These are phyloP conservation scores for Macadamia tetraphylla DNA, from an alignment of 164 flowering plant genomes.

Conservation along the genomic window DNA sequence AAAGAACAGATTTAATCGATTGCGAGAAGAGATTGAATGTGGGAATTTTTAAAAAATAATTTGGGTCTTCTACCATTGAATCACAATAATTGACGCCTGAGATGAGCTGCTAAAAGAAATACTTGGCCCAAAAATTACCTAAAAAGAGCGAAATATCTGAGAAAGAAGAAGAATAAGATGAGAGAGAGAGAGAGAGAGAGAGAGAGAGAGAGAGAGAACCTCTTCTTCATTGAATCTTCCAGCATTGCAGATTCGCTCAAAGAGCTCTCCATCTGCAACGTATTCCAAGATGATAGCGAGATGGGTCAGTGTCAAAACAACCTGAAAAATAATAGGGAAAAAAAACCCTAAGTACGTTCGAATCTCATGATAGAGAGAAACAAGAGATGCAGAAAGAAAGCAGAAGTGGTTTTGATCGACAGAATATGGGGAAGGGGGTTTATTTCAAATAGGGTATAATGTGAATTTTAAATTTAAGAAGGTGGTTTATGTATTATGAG, in stretches of 20 bases:
- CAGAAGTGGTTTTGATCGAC: no score
- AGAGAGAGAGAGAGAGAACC: constrained; percentile 22
- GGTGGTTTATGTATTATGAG: no score
- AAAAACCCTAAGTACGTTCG: constrained; percentile 1
- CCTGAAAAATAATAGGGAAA: constrained; percentile 43
- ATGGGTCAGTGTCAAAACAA: constrained; percentile 76
- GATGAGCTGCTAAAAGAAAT: constrained; percentile 86
- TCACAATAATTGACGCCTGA: constrained; percentile 75
- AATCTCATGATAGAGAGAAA: no score
- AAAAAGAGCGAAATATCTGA: neutral
- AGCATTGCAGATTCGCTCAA: constrained; percentile 70
- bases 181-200: neutral
- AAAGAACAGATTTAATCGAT: neutral
- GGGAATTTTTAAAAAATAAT: no score
- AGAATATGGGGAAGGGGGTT: no score
- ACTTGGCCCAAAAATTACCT: constrained; percentile 55
- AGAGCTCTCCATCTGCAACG: constrained; percentile 88
- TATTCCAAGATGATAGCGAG: constrained; percentile 88
- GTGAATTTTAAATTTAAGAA: no score
- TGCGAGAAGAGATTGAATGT: no score
- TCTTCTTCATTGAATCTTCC: constrained; percentile 81
- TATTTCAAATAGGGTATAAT: no score
- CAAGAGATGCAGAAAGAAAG: no score
- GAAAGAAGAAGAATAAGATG: neutral
- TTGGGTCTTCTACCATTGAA: no score